phyloP scores from a whole-genome alignment of 805 yeast genomes.

The Saccharomyces eubayanus region DNA sequence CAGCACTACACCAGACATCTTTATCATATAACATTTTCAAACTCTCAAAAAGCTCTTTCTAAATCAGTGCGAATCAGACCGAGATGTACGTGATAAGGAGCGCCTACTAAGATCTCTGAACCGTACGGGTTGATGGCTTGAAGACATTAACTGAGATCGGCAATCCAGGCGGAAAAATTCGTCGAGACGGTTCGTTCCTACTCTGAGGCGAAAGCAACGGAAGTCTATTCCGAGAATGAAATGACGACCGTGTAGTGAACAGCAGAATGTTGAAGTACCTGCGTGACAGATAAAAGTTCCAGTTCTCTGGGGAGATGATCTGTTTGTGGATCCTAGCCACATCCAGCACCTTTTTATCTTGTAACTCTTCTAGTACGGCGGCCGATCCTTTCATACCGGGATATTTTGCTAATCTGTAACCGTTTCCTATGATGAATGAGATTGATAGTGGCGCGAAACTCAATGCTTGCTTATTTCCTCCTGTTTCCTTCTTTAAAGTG shows the following conservation, averaged over 20 bases:
- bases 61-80: not conserved
- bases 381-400: slow-evolving; percentile 11
- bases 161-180: slow-evolving; percentile 6
- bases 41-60: not conserved
- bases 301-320: slow-evolving; percentile 10
- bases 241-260: slow-evolving; percentile 6
- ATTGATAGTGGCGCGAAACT: slow-evolving; percentile 3
- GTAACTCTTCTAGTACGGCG: slow-evolving; percentile 12
- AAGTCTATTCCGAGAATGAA: slow-evolving; percentile 7
- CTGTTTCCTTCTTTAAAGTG: not conserved
- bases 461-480: not conserved
- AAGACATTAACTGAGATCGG: slow-evolving; percentile 7
- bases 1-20: slow-evolving; percentile 5
- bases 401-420: slow-evolving; percentile 8
- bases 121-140: slow-evolving; percentile 6
- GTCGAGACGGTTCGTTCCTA: slow-evolving; percentile 5
- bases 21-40: slow-evolving; percentile 1
- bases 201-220: slow-evolving; percentile 1
- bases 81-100: slow-evolving; percentile 7
- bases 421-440: slow-evolving; percentile 1
- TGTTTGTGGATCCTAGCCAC: slow-evolving; percentile 8
- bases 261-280: slow-evolving; percentile 9
- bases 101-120: slow-evolving; percentile 10
- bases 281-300: slow-evolving; percentile 8
- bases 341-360: slow-evolving; percentile 4